Base-by-base conservation (phyloP, 177 flowering plant genomes). In the Vitis hybrid region DNA sequence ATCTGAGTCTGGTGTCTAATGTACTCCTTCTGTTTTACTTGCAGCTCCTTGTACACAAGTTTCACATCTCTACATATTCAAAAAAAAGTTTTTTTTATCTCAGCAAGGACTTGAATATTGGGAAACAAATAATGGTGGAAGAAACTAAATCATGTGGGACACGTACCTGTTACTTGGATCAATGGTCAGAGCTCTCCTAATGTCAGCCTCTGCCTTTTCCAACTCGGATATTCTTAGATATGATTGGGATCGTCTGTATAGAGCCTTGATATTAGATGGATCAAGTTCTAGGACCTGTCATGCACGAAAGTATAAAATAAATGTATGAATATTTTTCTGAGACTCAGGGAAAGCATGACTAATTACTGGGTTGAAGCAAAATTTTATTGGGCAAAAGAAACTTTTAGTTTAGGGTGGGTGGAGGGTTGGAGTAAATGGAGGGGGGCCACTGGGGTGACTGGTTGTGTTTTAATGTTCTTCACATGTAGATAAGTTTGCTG, bases 261-360 rank as follows among this genome's bases (percentile, higher is more conserved):
- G 73, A 9, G 94, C 91, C 64, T 89, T 89, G 3, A 86, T 78
- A 60, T 85, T 89, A 2, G 8, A 14, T 3, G 85, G 78, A 32
- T 89, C 91, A 11, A 81, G 72, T 65, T 87, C 86, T 66, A 89
- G 62, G 2, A 82, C 91, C 91, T 89, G 81, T 35, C 63, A 67
- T 24, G 48, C 48, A 40, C 48, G 56, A 35, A 16, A 35, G 56
- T 2, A 12, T 7, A 3, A 4, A 59, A 21, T 18, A 16, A 9
- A 57, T 16, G 18, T 10, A 9, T 16, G 11, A 30, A 10, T 11
- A 9, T 57, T 57, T 57, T 11, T 57, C 60, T 40, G 48, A 8
- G 48, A 8, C 48, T 40, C 7, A 7, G 9, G 48, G 48, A 40
- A 40, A 40, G 48, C 48, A 40, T 6, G 48, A 40, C 48, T 40